Evolutionary conservation across 2,329 filamentous ascomycete genomes (phyloP), one percentile per base, ranked within the genome.

Genomic region (Leptodontidium sp.): DNA sequence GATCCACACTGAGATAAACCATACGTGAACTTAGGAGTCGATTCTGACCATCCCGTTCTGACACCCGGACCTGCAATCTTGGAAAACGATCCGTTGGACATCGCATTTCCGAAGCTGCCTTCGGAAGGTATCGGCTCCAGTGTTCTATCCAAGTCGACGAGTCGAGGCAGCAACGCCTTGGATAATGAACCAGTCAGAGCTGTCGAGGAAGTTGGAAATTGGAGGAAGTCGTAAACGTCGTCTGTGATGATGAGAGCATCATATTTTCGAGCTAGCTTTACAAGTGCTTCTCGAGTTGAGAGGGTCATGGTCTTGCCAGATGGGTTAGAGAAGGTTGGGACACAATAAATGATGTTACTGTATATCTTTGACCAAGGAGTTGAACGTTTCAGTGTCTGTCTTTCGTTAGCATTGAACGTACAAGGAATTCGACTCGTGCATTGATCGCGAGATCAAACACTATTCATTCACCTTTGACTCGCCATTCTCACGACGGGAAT

Each of bases 201-300:
- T 2, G 63, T 55, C 47, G 55, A 81, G 58, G 50, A 81, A 75
- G 2, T 73, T 4, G 88, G 86, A 93, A 94, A 98, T 78, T 94
- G 92, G 5, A 98, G 84, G 73, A 95, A 91, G 79, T 98, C 95
- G 78, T 99, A 99, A 11, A 98, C 94, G 79, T 99, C 96, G 81
- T 98, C 95, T 61, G 88, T 88, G 35, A 98, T 85, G 66, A 98
- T 81, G n/a, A 98, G 85, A 7, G 93, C 93, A 78, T 98, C 90
- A 78, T 91, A 88, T 68, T 89, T 84, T 67, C 95, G 86, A 0
- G 95, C 95, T 7, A 98, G 80, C n/a, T 83, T 82, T 29, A 98
- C 89, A 4, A 98, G 85, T 12, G 83, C 83, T 71, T 89, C 82
- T 3, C 96, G 87, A 35, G 91, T 87, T 21, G 80, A 78, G 3